Evolutionary conservation across 805 yeast genomes (phyloP).

Genomic region (Starmerella powellii): DNA sequence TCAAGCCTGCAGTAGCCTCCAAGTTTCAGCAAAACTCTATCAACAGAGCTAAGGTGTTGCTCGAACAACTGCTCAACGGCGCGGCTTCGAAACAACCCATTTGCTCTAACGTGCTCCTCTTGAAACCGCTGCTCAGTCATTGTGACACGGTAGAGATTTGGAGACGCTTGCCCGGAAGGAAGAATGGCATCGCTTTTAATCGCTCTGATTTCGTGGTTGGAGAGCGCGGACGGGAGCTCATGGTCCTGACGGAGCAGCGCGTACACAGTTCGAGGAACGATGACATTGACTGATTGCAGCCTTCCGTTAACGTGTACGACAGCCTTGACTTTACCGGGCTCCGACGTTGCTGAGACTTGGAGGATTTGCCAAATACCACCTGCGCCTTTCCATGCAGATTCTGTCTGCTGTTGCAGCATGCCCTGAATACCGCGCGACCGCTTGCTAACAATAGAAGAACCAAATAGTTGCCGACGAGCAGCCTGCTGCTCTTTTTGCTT

Average conservation of each 20-base stretch:
- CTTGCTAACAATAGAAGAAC: constrained; percentile 35
- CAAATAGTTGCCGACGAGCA: constrained; percentile 69
- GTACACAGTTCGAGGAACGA: constrained; percentile 61
- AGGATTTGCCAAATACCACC: constrained; percentile 74
- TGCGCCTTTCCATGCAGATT: constrained; percentile 42
- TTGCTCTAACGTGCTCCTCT: constrained; percentile 45
- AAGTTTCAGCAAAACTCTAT: constrained; percentile 64
- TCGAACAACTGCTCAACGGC: constrained; percentile 65
- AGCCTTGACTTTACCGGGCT: constrained; percentile 69
- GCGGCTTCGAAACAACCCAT: constrained; percentile 51
- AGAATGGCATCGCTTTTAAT: constrained; percentile 47
- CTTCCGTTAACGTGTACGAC: constrained; percentile 55
- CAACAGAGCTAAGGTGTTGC: constrained; percentile 50
- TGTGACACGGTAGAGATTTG: constrained; percentile 45
- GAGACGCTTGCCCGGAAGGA: constrained; percentile 50
- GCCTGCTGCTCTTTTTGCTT: constrained; percentile 58
- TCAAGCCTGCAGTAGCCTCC: constrained; percentile 66
- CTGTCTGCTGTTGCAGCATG: constrained; percentile 67
- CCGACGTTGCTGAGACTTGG: constrained; percentile 41
- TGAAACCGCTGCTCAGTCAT: constrained; percentile 56
- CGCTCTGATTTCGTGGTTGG: constrained; percentile 19
- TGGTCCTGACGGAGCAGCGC: constrained; percentile 41
- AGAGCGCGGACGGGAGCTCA: constrained; percentile 8
- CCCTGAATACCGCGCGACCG: constrained; percentile 44
- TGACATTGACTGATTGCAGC: constrained; percentile 60